Evolutionary conservation across 371 early-diverging fungal species (phyloP), one percentile per base, ranked within the genome.

Genomic region (Smittium culicis): DNA sequence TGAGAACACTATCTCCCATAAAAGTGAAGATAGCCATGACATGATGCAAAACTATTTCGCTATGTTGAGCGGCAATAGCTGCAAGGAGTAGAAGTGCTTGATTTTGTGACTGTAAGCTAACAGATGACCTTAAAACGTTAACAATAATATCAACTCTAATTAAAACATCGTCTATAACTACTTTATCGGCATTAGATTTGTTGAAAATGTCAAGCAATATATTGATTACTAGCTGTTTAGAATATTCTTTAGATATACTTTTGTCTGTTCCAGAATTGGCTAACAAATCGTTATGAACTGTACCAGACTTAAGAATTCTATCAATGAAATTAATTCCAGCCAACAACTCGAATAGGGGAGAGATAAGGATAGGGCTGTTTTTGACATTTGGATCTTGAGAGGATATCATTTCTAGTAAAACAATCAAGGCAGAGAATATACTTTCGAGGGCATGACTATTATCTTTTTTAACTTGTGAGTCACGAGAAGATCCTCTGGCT

Each of bases 21-120:
- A 96, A 96, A 8, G 95, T 97, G 72, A 97, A 96, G 33, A 96
- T 86, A 27, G 94, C 91, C 90, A 97, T 94, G 64, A 94, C 88
- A 75, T 92, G 89, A 71, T 89, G 83, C 60, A 97, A 79, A 14
- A 97, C 94, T 63, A 80, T 81, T 60, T 93, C 88, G 1, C 94
- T 91, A 70, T 84, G 87, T 67, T 87, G 74, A 16, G 83, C 79
- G 0, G 93, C 93, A 59, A 95, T 85, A 24, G 91, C 86, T 0
- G 95, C 89, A 84, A 97, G 83, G 62, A 97, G 78, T 54, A 92
- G 76, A 55, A 97, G 81, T 14, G 91, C 84, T 68, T 89, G 86
- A 77, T 90, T 92, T 77, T 94, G 94, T 1, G 93, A 93, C 77
- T 94, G 94, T n/a, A 96, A 94, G 68, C 93, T 93, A 55, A 87